phyloP scores from a whole-genome alignment of 352 stramenopile species.

The Pythium plurisporium region DNA sequence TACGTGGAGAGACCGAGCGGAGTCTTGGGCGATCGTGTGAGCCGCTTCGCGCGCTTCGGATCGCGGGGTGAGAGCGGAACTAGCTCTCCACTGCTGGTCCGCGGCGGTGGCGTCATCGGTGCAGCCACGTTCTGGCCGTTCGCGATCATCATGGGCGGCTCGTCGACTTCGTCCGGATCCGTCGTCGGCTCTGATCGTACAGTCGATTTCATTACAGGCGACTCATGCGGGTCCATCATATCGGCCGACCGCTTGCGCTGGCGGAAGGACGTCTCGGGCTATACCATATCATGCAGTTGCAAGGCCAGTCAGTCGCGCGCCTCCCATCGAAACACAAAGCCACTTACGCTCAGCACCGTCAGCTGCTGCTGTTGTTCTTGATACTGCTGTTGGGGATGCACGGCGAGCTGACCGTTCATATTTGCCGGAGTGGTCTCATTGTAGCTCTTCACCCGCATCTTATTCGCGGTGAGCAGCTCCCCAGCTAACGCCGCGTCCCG shows the following conservation, averaged over 20 bases:
- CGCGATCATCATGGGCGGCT: slow-evolving; percentile 1
- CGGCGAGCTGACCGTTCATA: neutral
- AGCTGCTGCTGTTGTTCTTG: neutral
- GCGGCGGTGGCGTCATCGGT: slow-evolving; percentile 13
- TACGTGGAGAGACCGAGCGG: slow-evolving; percentile 38
- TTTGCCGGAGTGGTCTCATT: neutral
- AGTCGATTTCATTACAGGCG: neutral
- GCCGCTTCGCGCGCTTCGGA: slow-evolving; percentile 16
- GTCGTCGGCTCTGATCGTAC: neutral
- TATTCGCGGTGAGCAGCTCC: neutral
- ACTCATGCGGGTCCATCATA: slow-evolving; percentile 18
- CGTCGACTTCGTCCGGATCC: slow-evolving; percentile 6
- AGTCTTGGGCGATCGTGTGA: slow-evolving; percentile 42
- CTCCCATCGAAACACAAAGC: neutral
- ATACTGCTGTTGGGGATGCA: neutral
- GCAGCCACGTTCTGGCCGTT: neutral
- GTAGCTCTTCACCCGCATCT: neutral
- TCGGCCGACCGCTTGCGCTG: slow-evolving; percentile 24
- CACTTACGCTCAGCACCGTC: slow-evolving; percentile 6
- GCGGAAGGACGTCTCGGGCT: slow-evolving; percentile 12
- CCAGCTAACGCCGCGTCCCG: neutral
- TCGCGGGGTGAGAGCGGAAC: slow-evolving; percentile 15
- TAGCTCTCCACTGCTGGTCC: neutral
- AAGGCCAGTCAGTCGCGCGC: neutral
- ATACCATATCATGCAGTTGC: neutral